These are phyloP conservation scores for Zhuliangozyma parablackwelliae DNA, from an alignment of 1,139 yeast species.

Conservation along the genomic window DNA sequence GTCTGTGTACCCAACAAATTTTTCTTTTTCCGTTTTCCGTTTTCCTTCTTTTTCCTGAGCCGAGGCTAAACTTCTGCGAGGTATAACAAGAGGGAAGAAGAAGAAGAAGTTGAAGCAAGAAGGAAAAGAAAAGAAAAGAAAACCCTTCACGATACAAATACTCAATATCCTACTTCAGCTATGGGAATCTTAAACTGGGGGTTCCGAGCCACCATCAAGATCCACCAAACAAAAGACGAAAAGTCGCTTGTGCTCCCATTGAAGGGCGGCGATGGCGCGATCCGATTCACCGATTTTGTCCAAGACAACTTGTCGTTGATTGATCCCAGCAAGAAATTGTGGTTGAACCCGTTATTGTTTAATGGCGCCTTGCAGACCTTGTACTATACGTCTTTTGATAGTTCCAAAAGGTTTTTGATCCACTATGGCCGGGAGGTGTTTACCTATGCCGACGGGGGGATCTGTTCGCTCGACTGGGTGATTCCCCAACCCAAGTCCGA, in stretches of 20 bases:
- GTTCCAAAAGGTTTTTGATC: conserved; percentile 49
- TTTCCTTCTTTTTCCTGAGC: too few species aligned
- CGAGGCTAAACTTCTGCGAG: too few species aligned
- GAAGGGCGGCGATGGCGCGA: conserved; percentile 11
- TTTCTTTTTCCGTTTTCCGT: too few species aligned
- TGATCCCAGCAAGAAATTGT: conserved; percentile 35
- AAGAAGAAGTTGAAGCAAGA: too few species aligned
- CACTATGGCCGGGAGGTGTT: conserved; percentile 76
- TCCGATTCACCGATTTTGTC: conserved; percentile 21
- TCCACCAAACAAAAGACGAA: conserved; percentile 20
- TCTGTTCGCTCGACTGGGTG: conserved; percentile 75
- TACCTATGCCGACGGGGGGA: conserved; percentile 58
- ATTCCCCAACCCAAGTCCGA: conserved; percentile 44
- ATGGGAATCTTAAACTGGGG: conserved; percentile 31
- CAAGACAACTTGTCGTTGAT: conserved; percentile 19
- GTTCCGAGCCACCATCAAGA: conserved; percentile 30
- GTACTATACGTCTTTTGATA: conserved; percentile 55
- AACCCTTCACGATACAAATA: too few species aligned
- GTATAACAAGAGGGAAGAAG: too few species aligned
- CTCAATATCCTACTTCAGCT: not conserved
- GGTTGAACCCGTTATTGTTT: conserved; percentile 60
- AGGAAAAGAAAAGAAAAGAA: too few species aligned
- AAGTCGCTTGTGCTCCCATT: conserved; percentile 16
- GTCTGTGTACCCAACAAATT: too few species aligned
- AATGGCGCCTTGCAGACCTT: conserved; percentile 77